Percentiles rank a stretch among this genome's conserved stretches.
Conservation (phyloP, 371 early-diverging fungal genomes). For the Mucor plumbeus region DNA sequence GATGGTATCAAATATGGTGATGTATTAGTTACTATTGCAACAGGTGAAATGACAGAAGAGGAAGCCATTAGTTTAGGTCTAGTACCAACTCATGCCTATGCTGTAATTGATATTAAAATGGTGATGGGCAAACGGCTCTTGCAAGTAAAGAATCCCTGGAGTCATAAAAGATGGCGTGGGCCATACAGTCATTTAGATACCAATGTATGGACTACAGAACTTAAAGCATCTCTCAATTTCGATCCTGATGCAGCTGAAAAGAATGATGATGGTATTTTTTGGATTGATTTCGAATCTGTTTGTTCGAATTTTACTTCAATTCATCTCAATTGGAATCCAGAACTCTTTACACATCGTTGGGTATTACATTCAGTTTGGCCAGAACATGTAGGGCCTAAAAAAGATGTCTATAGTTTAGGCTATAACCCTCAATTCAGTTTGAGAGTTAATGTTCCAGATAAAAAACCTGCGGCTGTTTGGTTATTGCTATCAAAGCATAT, state of each 20-base stretch:
- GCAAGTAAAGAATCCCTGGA: conserved; percentile 92
- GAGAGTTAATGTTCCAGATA: conserved; percentile 59
- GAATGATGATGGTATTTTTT: conserved; percentile 83
- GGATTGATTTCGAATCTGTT: conserved; percentile 87
- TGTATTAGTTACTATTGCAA: conserved; percentile 69
- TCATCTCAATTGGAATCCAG: conserved; percentile 91
- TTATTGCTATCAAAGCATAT: conserved; percentile 84
- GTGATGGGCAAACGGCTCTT: conserved; percentile 41
- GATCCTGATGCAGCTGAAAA: conserved; percentile 70
- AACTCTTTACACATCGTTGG: conserved; percentile 65
- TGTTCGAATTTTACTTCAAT: conserved; percentile 80
- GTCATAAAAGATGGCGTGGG: conserved; percentile 85
- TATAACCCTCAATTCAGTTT: conserved; percentile 83
- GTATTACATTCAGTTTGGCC: conserved; percentile 71
- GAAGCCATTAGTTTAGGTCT: conserved; percentile 75
- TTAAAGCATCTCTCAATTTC: conserved; percentile 69
- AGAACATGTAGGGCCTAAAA: conserved; percentile 64
- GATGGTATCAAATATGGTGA: conserved; percentile 73
- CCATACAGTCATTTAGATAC: conserved; percentile 78
- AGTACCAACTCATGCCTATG: conserved; percentile 90
- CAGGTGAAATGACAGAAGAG: conserved; percentile 73
- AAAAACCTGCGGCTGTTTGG: conserved; percentile 72
- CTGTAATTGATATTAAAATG: conserved; percentile 69
- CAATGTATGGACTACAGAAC: conserved; percentile 72
- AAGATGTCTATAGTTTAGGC: conserved; percentile 68